A percentile compares a stretch with the other conserved stretches of the same genome.
Conservation (phyloP, 2,329 filamentous ascomycete species). For the Aspergillus alliaceus region DNA sequence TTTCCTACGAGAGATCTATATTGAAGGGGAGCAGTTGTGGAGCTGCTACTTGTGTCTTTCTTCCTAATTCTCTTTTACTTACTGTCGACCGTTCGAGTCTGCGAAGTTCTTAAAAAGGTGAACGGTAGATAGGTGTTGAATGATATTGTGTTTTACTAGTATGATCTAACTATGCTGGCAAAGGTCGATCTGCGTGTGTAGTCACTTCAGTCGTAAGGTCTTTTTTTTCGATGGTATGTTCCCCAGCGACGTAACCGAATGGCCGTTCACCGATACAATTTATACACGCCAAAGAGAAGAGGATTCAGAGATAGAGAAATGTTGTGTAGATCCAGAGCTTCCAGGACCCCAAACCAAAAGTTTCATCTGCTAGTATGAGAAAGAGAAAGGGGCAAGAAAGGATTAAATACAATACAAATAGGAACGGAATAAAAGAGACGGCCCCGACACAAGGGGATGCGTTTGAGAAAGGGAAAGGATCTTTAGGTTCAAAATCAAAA, state of each 20-base stretch:
- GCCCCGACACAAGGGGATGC: slow-evolving; percentile 9
- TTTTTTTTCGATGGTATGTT: background rate
- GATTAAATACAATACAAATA: slow-evolving; percentile 36
- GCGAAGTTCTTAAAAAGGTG: no score
- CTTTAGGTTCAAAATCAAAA: slow-evolving; percentile 14
- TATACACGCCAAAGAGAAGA: slow-evolving; percentile 9
- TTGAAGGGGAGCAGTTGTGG: no score
- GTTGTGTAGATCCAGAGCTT: slow-evolving; percentile 7
- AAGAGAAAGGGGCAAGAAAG: slow-evolving; percentile 12
- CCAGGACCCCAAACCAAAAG: slow-evolving; percentile 9
- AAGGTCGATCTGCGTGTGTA: background rate
- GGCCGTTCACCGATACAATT: background rate
- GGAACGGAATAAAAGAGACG: slow-evolving; percentile 15
- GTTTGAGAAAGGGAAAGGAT: slow-evolving; percentile 16
- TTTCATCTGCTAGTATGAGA: slow-evolving; percentile 11
- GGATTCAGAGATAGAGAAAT: slow-evolving; percentile 1
- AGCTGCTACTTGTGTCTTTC: no score
- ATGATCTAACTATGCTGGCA: background rate
- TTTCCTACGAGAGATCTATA: background rate
- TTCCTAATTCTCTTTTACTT: no score
- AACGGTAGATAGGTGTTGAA: background rate
- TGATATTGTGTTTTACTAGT: background rate
- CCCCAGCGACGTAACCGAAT: background rate
- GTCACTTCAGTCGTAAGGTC: background rate
- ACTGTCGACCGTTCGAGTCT: background rate